Base-by-base conservation (phyloP, 1,284 basidiomycete genomes). In the Tranzscheliella williamsii region DNA sequence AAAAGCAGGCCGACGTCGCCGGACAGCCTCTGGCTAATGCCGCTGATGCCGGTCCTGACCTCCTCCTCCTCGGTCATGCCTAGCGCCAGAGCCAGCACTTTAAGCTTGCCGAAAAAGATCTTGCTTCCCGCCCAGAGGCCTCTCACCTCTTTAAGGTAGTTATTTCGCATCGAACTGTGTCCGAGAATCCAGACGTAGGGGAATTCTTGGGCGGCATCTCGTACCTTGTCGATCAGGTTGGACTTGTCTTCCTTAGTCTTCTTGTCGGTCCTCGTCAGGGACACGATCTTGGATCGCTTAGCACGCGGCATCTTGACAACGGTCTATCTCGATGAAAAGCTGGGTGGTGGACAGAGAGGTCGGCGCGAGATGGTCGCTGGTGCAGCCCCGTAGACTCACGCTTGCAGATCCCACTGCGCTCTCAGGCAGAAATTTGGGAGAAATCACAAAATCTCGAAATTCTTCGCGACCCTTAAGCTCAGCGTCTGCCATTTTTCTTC, bases 21-120 rank as follows among this genome's bases (percentile, higher is more conserved):
- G 82, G 89, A 86, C 78, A 97, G 86, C 82, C 88, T 85, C 89
- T 95, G 77, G 13, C 89, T 86, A 42, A 98, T 83, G 74, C 87
- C 85, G 67, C 87, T 84, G 36, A 96, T 79, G 4, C 91, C 93
- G 54, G 83, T 81, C 56, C 85, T 83, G 76, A 93, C 86, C 80
- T 97, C 95, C 60, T 89, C 87, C 79, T 91, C 93, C 31, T 84
- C 83, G 6, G 89, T 87, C 42, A 85, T 84, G 4, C 94, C 94
- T n/a, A 99, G 82, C 34, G 91, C 94, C 79, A 93, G 93, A 32
- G 91, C 90, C 87, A 98, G 91, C 34, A 98, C 90, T 26, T 90
- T 88, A 63, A 89, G 87, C 73, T 88, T 85, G 29, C 91, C 94
- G 80, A 95, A 91, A 79, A 94, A 94, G 81, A 98, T 87, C 44